Conservation (phyloP, 2,329 filamentous ascomycete species). For the Sclerotinia sclerotiorum region DNA sequence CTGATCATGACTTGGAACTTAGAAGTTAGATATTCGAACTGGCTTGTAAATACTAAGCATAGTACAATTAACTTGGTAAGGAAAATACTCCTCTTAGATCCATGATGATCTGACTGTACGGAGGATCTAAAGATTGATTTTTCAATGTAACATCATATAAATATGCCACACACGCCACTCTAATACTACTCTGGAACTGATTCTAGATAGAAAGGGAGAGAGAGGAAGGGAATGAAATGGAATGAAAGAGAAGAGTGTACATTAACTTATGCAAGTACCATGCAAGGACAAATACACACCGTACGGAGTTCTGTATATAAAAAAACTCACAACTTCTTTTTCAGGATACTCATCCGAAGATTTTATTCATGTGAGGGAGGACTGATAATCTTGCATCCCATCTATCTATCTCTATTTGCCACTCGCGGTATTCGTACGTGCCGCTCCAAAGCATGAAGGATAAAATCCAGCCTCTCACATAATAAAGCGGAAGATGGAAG, state of each 20-base stretch:
- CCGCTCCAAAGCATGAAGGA: too few species aligned
- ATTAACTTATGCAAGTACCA: background rate
- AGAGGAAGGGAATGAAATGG: too few species aligned
- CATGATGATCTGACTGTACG: background rate
- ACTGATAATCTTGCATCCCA: too few species aligned
- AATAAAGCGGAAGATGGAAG: too few species aligned
- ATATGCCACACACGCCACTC: background rate
- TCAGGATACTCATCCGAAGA: background rate
- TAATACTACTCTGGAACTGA: background rate
- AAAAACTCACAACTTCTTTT: background rate
- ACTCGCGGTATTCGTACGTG: too few species aligned
- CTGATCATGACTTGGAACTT: background rate
- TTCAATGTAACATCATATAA: background rate
- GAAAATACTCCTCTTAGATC: background rate
- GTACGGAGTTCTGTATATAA: background rate
- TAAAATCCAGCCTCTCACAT: too few species aligned
- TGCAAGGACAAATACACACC: background rate
- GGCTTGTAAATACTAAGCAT: too few species aligned
- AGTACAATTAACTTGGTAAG: background rate
- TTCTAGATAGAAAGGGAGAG: background rate
- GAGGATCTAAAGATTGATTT: background rate
- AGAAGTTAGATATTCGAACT: too few species aligned
- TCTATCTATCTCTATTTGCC: too few species aligned
- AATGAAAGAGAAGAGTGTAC: too few species aligned
- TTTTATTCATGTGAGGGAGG: background rate